These are phyloP conservation scores for Komagataella populi DNA, from an alignment of 805 yeast genomes.

Conservation along the genomic window DNA sequence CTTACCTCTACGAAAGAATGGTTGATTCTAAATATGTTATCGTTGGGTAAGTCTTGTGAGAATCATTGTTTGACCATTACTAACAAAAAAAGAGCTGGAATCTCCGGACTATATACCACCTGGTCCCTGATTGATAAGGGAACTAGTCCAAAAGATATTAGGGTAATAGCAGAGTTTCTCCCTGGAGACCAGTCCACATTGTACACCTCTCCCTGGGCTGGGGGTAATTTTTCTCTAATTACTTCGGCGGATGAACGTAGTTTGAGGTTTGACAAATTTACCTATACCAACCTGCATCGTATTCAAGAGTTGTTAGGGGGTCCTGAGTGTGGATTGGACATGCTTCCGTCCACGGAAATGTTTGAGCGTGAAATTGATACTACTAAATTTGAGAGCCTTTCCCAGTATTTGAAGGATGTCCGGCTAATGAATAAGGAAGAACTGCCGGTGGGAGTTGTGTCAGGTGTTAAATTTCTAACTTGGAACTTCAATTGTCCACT, in stretches of 20 bases:
- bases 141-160: constrained; percentile 26
- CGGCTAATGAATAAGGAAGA: constrained; percentile 19
- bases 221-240: constrained; percentile 48
- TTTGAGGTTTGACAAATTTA: constrained; percentile 37
- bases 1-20: neutral
- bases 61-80: neutral
- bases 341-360: constrained; percentile 40
- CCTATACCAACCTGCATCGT: constrained; percentile 33
- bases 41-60: constrained; percentile 1
- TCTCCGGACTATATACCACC: constrained; percentile 53
- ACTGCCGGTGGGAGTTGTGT: constrained; percentile 37
- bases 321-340: constrained; percentile 33
- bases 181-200: constrained; percentile 71
- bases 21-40: neutral
- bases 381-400: constrained; percentile 31
- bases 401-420: constrained; percentile 35
- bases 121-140: constrained; percentile 30
- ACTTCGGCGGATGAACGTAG: constrained; percentile 43
- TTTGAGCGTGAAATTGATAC: constrained; percentile 38
- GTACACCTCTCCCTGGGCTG: constrained; percentile 78
- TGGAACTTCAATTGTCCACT: constrained; percentile 67
- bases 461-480: constrained; percentile 42
- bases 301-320: constrained; percentile 38
- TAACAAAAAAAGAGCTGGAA: constrained; percentile 39
- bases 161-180: constrained; percentile 47